Evolutionary conservation across 2,329 filamentous ascomycete genomes (phyloP), one percentile per base, ranked within the genome.

Genomic region (Aspergillus vadensis): DNA sequence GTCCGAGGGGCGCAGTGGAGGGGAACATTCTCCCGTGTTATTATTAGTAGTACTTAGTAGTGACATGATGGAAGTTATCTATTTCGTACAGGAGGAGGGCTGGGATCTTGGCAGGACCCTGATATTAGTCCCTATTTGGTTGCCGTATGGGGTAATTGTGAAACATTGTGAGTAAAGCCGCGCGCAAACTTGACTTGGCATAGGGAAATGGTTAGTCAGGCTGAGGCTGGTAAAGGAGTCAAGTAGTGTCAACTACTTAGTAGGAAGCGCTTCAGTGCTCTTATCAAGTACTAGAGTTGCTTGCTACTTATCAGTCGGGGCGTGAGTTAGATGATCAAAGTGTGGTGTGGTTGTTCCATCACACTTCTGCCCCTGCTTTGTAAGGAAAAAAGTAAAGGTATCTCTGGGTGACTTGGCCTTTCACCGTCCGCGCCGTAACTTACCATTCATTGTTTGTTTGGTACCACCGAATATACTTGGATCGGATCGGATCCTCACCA

Each of bases 41-140:
- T 50, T 30, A 17, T 50, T 50, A 50, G 47, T 30, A 27, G 15
- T n/a, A n/a, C 12, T 50, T 50, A 50, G 47, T 44, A 23, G 41
- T 23, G 19, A 21, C 21, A 44, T 14, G 19, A 44, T 44, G 10
- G 25, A 19, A 50, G 47, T n/a, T 27, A n/a, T 50, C 47, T 50
- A 50, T 50, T 50, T 50, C 47, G 47, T 50, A 50, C 47, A 50
- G 47, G 47, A 50, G 47, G 47, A 50, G 47, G 27, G n/a, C n/a
- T 30, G 25, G 27, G 47, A 30, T n/a, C 47, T 50, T 50, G 47
- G 47, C 47, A 50, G 27, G 47, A 50, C 47, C 47, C 47, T 50
- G 47, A 50, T 50, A 30, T 50, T 50, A 50, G 25, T 30, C 27
- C 47, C 47, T 30, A 17, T 50, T 27, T 50, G 47, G 47, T 50